phyloP scores from a whole-genome alignment of 306 rosid genomes.

The peach (Prunus persica) region Prunus_persica_NCBIv2 NC_034016.1:21746001-21746500 shows the following conservation, averaged over 20 bases:
- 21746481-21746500: slow-evolving; percentile 72
- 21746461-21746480: slow-evolving; percentile 3
- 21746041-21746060: slow-evolving; percentile 60
- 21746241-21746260: neutral
- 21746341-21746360: neutral
- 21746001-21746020: neutral
- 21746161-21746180: neutral
- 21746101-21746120: slow-evolving; percentile 77
- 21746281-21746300: neutral
- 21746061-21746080: slow-evolving; percentile 49
- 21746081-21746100: slow-evolving; percentile 40
- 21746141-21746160: neutral
- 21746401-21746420: neutral
- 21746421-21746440: neutral
- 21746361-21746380: neutral
- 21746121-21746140: slow-evolving; percentile 49
- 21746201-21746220: neutral
- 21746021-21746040: slow-evolving; percentile 44
- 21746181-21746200: neutral
- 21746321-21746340: neutral
- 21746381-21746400: neutral
- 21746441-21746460: neutral
- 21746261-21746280: neutral
- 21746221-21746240: neutral
- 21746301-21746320: neutral